Conservation (phyloP, 2,329 filamentous ascomycete species). For the Rutstroemia sp. region DNA sequence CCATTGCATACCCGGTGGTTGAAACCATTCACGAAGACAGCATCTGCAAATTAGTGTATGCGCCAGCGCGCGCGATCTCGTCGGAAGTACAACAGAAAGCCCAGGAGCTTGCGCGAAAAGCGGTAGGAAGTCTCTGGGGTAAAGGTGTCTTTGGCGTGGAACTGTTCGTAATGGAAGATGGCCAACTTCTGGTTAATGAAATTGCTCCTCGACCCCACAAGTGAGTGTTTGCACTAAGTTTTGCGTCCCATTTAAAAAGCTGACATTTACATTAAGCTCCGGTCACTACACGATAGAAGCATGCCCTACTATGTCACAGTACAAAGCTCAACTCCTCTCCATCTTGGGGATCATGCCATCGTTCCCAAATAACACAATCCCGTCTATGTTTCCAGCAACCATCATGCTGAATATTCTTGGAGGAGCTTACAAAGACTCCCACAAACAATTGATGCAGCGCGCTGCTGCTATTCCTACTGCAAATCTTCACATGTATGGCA, state of each 20-base stretch:
- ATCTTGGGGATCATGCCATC: slow-evolving; percentile 55
- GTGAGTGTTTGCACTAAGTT: background rate
- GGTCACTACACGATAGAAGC: slow-evolving; percentile 95
- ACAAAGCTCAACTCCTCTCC: slow-evolving; percentile 71
- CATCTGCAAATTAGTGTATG: slow-evolving; percentile 89
- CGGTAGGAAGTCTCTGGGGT: slow-evolving; percentile 73
- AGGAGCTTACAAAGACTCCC: slow-evolving; percentile 56
- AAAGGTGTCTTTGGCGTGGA: slow-evolving; percentile 95
- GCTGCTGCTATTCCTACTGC: slow-evolving; percentile 52
- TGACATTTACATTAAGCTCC: slow-evolving; percentile 63
- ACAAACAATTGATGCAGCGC: slow-evolving; percentile 44
- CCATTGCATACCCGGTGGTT: slow-evolving; percentile 75
- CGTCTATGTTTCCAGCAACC: slow-evolving; percentile 32
- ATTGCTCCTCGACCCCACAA: slow-evolving; percentile 26
- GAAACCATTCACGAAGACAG: slow-evolving; percentile 95
- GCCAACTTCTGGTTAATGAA: slow-evolving; percentile 57
- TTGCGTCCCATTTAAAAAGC: background rate
- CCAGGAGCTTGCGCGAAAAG: slow-evolving; percentile 68
- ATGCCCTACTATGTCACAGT: slow-evolving; percentile 79
- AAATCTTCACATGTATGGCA: slow-evolving; percentile 83
- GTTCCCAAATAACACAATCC: slow-evolving; percentile 29
- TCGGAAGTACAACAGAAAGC: slow-evolving; percentile 55
- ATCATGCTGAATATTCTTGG: slow-evolving; percentile 82
- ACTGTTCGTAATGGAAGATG: slow-evolving; percentile 78
- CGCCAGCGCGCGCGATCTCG: slow-evolving; percentile 68